phyloP scores from a whole-genome alignment of 441 rosid genomes.

The Eruca vesicaria region DNA sequence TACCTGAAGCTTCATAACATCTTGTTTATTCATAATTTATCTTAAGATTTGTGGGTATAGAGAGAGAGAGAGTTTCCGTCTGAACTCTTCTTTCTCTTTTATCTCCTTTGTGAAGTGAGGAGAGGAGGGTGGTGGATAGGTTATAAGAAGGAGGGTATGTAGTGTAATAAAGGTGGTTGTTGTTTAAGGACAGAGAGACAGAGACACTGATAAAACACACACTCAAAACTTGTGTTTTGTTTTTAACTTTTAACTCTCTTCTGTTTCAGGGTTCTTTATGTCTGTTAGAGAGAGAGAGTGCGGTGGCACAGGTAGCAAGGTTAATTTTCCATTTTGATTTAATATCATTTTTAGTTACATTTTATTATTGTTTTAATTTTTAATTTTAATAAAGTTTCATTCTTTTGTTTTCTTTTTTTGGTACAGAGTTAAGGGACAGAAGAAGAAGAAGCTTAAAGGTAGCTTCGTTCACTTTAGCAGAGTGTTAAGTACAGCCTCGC shows the following conservation, averaged over 20 bases:
- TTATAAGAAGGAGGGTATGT: constrained; percentile 9
- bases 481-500: constrained; percentile 24
- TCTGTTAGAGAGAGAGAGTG: constrained; percentile 21
- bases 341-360: background rate
- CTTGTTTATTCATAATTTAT: constrained; percentile 68
- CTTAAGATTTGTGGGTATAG: background rate
- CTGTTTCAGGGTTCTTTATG: constrained; percentile 33
- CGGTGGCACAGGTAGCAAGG: constrained; percentile 32
- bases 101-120: constrained; percentile 24
- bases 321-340: constrained; percentile 6
- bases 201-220: constrained; percentile 32
- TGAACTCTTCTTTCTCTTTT: constrained; percentile 15
- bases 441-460: constrained; percentile 22
- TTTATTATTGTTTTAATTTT: background rate
- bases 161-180: constrained; percentile 36
- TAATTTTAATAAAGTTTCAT: background rate
- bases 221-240: constrained; percentile 35
- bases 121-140: constrained; percentile 7
- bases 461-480: constrained; percentile 25
- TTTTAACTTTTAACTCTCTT: constrained; percentile 22
- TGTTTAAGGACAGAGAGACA: constrained; percentile 33
- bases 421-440: constrained; percentile 10
- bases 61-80: constrained; percentile 8
- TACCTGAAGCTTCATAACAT: constrained; percentile 84
- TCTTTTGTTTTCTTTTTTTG: background rate